Conservation (phyloP, 108 stramenopile genomes). For the Nitzschia putrida region DNA sequence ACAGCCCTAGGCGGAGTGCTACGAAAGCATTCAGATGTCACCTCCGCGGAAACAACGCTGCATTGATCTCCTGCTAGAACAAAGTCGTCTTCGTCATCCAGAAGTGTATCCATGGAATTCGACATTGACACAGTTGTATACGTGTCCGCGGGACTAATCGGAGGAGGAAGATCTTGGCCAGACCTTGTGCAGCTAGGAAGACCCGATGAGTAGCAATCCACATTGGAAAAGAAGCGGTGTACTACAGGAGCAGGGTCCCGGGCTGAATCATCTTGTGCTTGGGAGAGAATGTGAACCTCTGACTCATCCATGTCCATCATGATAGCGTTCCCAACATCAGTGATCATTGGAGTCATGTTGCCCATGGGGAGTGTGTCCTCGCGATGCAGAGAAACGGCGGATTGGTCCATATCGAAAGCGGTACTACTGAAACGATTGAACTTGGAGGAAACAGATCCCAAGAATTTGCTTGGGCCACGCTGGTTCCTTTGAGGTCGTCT, state of each 20-base stretch:
- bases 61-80: slow-evolving; percentile 3
- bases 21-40: slow-evolving; percentile 8
- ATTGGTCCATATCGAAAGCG: background rate
- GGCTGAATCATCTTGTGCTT: too few species aligned
- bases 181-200: background rate
- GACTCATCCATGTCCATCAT: too few species aligned
- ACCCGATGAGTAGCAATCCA: slow-evolving; percentile 6
- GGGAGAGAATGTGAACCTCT: too few species aligned
- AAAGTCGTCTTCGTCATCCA: slow-evolving; percentile 3
- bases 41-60: background rate
- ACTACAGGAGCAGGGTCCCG: background rate
- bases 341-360: background rate
- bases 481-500: too few species aligned
- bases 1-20: background rate
- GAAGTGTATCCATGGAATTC: slow-evolving; percentile 15
- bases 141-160: slow-evolving; percentile 16
- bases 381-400: background rate
- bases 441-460: background rate
- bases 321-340: too few species aligned
- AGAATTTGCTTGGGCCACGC: too few species aligned
- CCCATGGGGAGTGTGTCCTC: background rate
- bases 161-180: background rate
- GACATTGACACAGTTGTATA: slow-evolving; percentile 20
- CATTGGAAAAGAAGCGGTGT: slow-evolving; percentile 15
- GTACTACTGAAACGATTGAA: background rate